Evolutionary conservation across 805 yeast species (phyloP).

Genomic region (Lipomyces starkeyi): DNA sequence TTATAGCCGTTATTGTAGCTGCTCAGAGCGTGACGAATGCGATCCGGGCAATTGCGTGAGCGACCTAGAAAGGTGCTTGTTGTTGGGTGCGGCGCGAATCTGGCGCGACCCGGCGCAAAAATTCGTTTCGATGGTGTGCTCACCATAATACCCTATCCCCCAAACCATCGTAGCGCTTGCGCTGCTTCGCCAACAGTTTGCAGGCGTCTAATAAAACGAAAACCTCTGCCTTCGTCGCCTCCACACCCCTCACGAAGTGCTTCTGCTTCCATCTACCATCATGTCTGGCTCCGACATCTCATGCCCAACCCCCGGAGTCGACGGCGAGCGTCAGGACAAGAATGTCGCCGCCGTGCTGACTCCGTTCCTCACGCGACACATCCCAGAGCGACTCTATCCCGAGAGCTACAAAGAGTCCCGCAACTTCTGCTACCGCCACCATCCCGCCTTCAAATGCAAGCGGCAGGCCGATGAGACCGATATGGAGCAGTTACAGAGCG

Average conservation of each 20-base stretch:
- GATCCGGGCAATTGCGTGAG: no score
- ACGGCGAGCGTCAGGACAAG: conserved; percentile 1
- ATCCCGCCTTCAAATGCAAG: conserved; percentile 82
- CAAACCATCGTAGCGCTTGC: neutral
- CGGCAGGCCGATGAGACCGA: conserved; percentile 67
- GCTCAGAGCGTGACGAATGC: no score
- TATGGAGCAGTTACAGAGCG: conserved; percentile 66
- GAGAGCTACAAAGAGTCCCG: conserved; percentile 35
- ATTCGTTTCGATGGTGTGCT: neutral
- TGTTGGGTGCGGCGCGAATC: neutral
- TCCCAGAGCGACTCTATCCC: conserved; percentile 34
- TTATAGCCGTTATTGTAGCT: no score
- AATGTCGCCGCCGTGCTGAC: conserved; percentile 27
- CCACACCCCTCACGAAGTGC: neutral
- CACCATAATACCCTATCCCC: neutral
- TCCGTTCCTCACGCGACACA: conserved; percentile 34
- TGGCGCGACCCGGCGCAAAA: neutral
- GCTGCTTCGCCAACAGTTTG: neutral
- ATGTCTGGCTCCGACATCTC: neutral
- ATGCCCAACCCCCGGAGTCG: neutral
- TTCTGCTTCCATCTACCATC: neutral
- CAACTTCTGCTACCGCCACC: conserved; percentile 86
- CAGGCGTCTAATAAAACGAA: neutral
- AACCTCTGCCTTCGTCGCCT: neutral
- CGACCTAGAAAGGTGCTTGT: no score